A percentile compares a stretch with the other conserved stretches of the same genome.
phyloP scores from a whole-genome alignment of 1,139 yeast genomes.

The Geotrichum fermentans region DNA sequence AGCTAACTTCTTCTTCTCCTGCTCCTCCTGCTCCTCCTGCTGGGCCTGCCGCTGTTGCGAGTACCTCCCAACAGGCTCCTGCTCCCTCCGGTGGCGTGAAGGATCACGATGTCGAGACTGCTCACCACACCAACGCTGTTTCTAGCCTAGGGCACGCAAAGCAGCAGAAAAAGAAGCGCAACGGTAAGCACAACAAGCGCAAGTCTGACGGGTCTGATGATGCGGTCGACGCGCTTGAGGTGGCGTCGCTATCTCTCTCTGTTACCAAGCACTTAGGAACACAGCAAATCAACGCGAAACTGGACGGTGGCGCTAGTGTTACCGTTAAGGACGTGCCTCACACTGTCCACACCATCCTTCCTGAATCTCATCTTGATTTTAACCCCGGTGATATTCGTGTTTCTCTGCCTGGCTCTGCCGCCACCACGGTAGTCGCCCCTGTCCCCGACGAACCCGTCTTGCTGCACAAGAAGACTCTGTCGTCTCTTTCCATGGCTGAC shows the following conservation, averaged over 20 bases:
- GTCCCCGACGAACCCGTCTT: background rate
- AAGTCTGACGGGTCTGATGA: background rate
- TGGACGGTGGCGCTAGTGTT: constrained; percentile 7
- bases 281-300: constrained; percentile 6
- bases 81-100: constrained; percentile 1
- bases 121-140: background rate
- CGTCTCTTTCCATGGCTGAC: constrained; percentile 10
- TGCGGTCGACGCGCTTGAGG: constrained; percentile 4
- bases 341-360: constrained; percentile 1
- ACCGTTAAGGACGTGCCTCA: constrained; percentile 8
- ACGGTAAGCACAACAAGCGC: constrained; percentile 7
- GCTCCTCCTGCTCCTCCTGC: background rate
- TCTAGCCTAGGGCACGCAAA: background rate
- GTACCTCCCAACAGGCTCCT: too few relatives aligned
- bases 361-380: constrained; percentile 4
- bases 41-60: background rate
- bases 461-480: constrained; percentile 10
- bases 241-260: constrained; percentile 8
- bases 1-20: background rate
- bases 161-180: background rate
- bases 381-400: constrained; percentile 10
- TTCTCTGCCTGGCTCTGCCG: constrained; percentile 5
- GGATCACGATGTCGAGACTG: background rate
- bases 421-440: background rate
- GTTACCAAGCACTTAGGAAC: constrained; percentile 9